Evolutionary conservation across 345 rosid genomes (phyloP), one percentile per base, ranked within the genome.

Genomic region (Hibiscus syriacus): DNA sequence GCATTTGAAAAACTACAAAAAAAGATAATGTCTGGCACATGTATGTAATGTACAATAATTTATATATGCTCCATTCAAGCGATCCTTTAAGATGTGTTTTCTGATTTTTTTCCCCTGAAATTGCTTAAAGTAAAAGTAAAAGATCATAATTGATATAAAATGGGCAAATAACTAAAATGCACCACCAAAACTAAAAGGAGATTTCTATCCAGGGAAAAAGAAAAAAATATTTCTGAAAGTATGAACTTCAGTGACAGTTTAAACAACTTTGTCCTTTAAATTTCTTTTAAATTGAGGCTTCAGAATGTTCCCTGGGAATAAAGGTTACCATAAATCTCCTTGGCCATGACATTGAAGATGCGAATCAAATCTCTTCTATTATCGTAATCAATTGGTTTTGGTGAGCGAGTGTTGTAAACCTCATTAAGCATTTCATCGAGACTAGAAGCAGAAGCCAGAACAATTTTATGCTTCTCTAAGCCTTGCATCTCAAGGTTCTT

Each of bases 241-340:
- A 36, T 0, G 6, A 54, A 14, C 39, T 30, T 16, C 26, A 53
- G n/a, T 25, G 67, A 64, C 16, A 26, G 19, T 55, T 25, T 55
- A 25, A 27, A 26, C 19, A 26, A 14, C 34, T 54, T 54, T 26
- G 26, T 14, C 59, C 19, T 26, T 55, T 26, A 41, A 12, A 26
- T 26, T 27, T 55, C 38, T 27, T 16, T 13, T 16, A 64, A 55
- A 25, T 5, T n/a, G 27, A 66, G 63, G 55, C 16, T 52, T 58
- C 6, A 62, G 36, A 29, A 29, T 56, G 5, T 56, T 56, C 38
- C 61, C 29, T 6, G 2, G 6, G 36, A 27, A 56, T 2, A 39
- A 34, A 63, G 14, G 2, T 58, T 82, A 85, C 85, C 87, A 75
- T 70, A 80, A 34, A 82, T 62, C 38, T 85, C 81, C 39, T 64